A percentile compares a stretch with the other conserved stretches of the same genome.
Conservation (phyloP, 1,284 basidiomycete species). For the Trichosporon sp. region DNA sequence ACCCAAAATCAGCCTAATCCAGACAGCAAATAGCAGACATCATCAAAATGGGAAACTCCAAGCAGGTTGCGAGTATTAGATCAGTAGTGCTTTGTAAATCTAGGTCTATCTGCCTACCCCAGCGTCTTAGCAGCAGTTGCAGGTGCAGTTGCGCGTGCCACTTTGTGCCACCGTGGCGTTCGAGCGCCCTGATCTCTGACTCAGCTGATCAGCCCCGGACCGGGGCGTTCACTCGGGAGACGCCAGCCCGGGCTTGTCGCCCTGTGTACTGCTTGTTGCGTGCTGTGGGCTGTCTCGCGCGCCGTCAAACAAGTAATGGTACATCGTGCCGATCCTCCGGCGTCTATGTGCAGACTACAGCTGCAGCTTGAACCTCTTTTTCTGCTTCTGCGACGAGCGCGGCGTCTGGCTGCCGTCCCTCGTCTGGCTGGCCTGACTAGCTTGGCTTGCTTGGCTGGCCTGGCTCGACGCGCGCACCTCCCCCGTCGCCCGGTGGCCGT, state of each 20-base stretch:
- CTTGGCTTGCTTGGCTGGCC: neutral
- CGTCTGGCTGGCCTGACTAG: neutral
- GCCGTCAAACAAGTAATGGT: neutral
- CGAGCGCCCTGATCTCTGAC: too few species aligned
- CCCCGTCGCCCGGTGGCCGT: neutral
- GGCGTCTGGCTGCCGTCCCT: neutral
- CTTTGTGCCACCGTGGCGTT: too few species aligned
- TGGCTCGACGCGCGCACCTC: neutral
- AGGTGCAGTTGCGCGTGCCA: neutral
- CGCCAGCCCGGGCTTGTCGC: too few species aligned
- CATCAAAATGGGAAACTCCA: neutral
- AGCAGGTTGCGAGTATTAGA: neutral
- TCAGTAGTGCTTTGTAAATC: constrained; percentile 2
- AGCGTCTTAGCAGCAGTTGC: neutral
- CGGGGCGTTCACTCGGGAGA: too few species aligned
- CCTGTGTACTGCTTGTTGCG: too few species aligned
- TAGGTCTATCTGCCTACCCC: constrained; percentile 4
- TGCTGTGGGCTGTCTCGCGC: too few species aligned
- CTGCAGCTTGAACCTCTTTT: neutral
- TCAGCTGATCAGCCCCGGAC: too few species aligned
- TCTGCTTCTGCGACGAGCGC: neutral
- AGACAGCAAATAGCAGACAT: neutral
- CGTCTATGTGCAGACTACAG: neutral
- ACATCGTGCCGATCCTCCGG: neutral
- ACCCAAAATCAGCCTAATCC: neutral